These are phyloP conservation scores for Solanum hybrid DNA, from an alignment of 305 asterid genomes.

Conservation along the genomic window DNA sequence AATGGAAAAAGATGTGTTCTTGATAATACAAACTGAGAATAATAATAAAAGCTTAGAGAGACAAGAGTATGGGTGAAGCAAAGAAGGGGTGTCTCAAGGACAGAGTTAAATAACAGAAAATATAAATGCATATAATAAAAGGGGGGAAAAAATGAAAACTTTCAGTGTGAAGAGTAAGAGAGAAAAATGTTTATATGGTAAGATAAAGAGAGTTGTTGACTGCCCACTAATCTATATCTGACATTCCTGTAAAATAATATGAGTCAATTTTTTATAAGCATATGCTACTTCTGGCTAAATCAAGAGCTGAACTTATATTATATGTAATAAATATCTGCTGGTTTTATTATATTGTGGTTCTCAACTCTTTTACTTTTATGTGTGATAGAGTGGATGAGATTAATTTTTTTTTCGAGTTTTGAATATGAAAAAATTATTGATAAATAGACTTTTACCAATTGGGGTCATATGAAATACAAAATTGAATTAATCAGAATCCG, in stretches of 20 bases:
- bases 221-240: conserved; percentile 39
- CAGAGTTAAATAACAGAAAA: conserved; percentile 10
- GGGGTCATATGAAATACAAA: neutral
- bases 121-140: conserved; percentile 8
- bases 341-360: conserved; percentile 5
- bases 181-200: conserved; percentile 10
- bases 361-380: neutral
- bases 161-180: conserved; percentile 8
- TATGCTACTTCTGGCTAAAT: conserved; percentile 6
- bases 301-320: neutral
- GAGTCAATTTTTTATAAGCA: conserved; percentile 7
- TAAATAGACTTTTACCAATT: too few species aligned
- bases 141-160: conserved; percentile 4
- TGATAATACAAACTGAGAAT: conserved; percentile 27
- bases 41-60: conserved; percentile 10
- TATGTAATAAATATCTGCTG: neutral
- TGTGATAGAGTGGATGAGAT: neutral
- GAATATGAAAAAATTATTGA: too few species aligned
- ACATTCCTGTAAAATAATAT: conserved; percentile 26
- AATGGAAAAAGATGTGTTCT: conserved; percentile 36
- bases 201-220: conserved; percentile 24
- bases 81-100: conserved; percentile 12
- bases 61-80: conserved; percentile 38
- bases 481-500: accelerated
- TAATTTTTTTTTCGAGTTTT: too few species aligned